These are phyloP conservation scores for Perilla frutescens DNA, from an alignment of 257 asterid species.

Conservation along the genomic window DNA sequence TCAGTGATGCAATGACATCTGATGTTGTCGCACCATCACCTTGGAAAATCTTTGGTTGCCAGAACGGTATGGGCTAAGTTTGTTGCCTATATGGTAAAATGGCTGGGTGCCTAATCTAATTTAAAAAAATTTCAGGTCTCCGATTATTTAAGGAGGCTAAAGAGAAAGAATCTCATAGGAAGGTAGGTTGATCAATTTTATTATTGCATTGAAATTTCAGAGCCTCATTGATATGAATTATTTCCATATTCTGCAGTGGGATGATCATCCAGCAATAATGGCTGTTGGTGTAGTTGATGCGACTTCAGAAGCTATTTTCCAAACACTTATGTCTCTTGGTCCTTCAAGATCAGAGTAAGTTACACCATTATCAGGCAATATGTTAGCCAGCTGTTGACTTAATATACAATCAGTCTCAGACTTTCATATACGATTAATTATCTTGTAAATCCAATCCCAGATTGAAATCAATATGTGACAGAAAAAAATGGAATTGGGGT, in stretches of 20 bases:
- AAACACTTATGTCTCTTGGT: conserved; percentile 94
- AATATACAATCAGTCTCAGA: background rate
- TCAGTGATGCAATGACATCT: conserved; percentile 68
- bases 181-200: conserved; percentile 57
- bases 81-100: conserved; percentile 28
- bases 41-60: conserved; percentile 96
- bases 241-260: conserved; percentile 59
- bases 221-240: conserved; percentile 22
- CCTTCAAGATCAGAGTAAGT: conserved; percentile 97
- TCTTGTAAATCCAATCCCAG: conserved; percentile 12
- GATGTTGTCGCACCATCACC: conserved; percentile 96
- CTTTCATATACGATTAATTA: conserved; percentile 6
- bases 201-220: conserved; percentile 21
- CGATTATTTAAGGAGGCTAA: conserved; percentile 93
- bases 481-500: background rate
- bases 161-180: conserved; percentile 70
- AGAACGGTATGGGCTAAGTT: conserved; percentile 69
- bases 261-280: conserved; percentile 96
- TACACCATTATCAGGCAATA: conserved; percentile 26
- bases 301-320: conserved; percentile 91
- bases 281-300: conserved; percentile 96
- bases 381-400: background rate
- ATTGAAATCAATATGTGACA: conserved; percentile 4
- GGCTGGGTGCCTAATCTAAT: conserved; percentile 42
- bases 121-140: conserved; percentile 61